These are phyloP conservation scores for Chlorella sp. DNA, from an alignment of 139 green algal species.

Conservation along the genomic window DNA sequence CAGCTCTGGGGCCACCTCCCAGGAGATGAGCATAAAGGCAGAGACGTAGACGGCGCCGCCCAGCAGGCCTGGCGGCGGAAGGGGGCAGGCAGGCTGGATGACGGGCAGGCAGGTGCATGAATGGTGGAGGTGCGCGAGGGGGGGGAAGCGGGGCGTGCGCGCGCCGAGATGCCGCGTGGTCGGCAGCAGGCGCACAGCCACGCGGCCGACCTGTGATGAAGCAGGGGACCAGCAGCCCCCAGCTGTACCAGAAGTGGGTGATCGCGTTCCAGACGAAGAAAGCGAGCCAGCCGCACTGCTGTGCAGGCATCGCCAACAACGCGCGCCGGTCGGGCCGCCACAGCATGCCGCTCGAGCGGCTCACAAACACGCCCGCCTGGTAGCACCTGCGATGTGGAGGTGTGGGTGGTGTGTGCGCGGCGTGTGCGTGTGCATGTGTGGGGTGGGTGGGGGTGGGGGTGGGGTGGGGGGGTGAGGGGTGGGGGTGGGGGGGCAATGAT, in stretches of 20 bases:
- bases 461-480: too few relatives aligned
- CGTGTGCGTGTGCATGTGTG: too few relatives aligned
- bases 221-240: constrained; percentile 49
- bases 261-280: constrained; percentile 57
- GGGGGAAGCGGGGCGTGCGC: background rate
- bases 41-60: constrained; percentile 73
- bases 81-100: background rate
- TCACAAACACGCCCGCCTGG: constrained; percentile 68
- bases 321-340: constrained; percentile 37
- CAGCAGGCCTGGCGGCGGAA: constrained; percentile 49
- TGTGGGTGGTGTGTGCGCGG: too few relatives aligned
- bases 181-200: background rate
- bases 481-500: too few relatives aligned
- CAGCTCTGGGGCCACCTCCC: constrained; percentile 37
- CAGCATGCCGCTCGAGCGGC: constrained; percentile 60
- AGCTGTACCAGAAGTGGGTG: constrained; percentile 51
- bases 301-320: constrained; percentile 63
- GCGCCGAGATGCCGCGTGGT: background rate
- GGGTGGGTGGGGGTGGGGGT: too few relatives aligned
- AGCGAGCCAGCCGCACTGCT: constrained; percentile 55
- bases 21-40: constrained; percentile 57
- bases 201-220: constrained; percentile 36
- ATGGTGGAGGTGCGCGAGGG: background rate
- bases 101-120: background rate
- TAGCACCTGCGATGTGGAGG: too few relatives aligned